Percentiles rank a stretch among this genome's conserved stretches.
phyloP scores from a whole-genome alignment of 768 basidiomycete species.

The Glaciozyma martinii region DNA sequence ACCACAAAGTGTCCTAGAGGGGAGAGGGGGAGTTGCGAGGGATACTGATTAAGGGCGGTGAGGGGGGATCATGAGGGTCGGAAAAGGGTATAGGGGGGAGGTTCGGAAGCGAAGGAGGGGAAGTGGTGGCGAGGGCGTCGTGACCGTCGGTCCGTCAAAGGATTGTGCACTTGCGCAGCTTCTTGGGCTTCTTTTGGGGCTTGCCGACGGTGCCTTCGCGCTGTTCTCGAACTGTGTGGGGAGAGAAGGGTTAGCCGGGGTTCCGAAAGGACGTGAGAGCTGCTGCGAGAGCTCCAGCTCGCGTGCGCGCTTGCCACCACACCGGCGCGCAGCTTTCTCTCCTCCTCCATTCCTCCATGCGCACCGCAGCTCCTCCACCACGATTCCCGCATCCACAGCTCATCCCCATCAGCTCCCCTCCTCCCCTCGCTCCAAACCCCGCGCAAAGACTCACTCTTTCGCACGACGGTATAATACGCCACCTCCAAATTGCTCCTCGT shows the following conservation, averaged over 20 bases:
- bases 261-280: background rate
- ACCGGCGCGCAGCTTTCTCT: too few species aligned
- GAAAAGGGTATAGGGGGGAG: background rate
- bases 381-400: too few species aligned
- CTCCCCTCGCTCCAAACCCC: background rate
- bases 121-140: background rate
- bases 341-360: background rate
- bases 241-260: background rate
- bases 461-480: slow-evolving; percentile 76
- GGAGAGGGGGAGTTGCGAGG: background rate
- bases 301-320: too few species aligned
- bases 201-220: slow-evolving; percentile 4
- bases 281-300: too few species aligned
- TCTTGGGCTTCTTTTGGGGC: slow-evolving; percentile 15
- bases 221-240: slow-evolving; percentile 18
- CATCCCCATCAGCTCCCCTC: background rate
- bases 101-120: background rate
- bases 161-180: slow-evolving; percentile 21
- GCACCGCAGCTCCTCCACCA: too few species aligned
- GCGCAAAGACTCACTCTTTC: slow-evolving; percentile 20
- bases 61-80: background rate
- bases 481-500: slow-evolving; percentile 84
- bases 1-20: background rate
- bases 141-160: background rate
- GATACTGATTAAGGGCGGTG: background rate